Evolutionary conservation across 2,329 filamentous ascomycete species (phyloP), one percentile per base, ranked within the genome.

Genomic region (Cladobotryum mycophilum): DNA sequence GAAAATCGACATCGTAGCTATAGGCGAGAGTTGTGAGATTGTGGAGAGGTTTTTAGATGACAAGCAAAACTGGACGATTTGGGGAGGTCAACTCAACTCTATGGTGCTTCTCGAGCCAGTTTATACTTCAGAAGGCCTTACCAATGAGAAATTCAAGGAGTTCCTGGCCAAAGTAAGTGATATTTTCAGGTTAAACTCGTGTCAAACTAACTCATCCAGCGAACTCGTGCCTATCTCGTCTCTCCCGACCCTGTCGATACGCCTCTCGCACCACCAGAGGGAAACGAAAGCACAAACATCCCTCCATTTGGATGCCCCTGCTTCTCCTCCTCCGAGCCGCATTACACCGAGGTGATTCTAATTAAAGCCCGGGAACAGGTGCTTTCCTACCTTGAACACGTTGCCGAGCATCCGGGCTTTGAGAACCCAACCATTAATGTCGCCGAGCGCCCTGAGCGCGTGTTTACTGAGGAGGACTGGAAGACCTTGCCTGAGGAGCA

Each of bases 1-100:
- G 0, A 76, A 74, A 41, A 61, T 95, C 17, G 83, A 90, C 61
- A 64, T 96, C 33, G 74, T 96, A 44, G 88, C 80, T 1, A 70
- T 93, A 14, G 82, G 85, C 2, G 81, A 86, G 49, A 83, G 82
- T 3, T 83, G 82, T 0, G 75, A 83, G 33, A 69, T 74, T 2
- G 71, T 82, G 0, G 66, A 84, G 25, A 61, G 68, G 13, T 84
- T 86, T 55, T 70, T 93, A 9, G 75, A 82, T 35, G 57, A 74
- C 3, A 63, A 79, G 9, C 73, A 71, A 64, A 76, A 70, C 62
- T 85, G 79, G 75, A 52, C 56, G 3, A 60, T 49, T 15, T 74
- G 76, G 68, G 69, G 70, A 1, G 42, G 45, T 0, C 69, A 69
- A 18, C 58, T 85, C 47, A 70, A 68, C 40, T 71, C 75, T 3